These are phyloP conservation scores for Euphorbia celastroides DNA, from an alignment of 441 rosid genomes.

Conservation along the genomic window DNA sequence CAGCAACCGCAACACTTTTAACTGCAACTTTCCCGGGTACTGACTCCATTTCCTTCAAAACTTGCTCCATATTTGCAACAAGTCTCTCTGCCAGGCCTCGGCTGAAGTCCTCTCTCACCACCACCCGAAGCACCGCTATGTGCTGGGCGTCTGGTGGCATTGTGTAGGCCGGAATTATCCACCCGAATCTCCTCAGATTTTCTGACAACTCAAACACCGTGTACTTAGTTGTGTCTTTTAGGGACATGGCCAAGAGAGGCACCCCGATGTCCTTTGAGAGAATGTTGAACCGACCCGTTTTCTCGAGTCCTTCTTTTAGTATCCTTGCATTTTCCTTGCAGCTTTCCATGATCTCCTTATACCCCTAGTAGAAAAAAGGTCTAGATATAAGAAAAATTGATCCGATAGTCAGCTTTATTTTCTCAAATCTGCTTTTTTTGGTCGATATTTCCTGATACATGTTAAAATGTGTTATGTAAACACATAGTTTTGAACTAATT, in stretches of 20 bases:
- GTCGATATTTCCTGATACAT: too few relatives aligned
- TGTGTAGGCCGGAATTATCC: constrained; percentile 79
- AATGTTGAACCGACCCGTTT: constrained; percentile 46
- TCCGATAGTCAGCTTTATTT: not conserved
- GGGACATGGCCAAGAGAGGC: constrained; percentile 63
- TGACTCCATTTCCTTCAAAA: constrained; percentile 42
- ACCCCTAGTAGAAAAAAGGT: too few relatives aligned
- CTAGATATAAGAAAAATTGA: too few relatives aligned
- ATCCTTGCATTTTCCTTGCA: constrained; percentile 47
- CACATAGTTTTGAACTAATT: too few relatives aligned
- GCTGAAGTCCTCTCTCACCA: constrained; percentile 68
- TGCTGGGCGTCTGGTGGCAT: constrained; percentile 71
- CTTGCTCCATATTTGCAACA: constrained; percentile 38
- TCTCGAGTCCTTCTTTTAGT: constrained; percentile 51
- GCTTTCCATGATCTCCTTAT: constrained; percentile 52
- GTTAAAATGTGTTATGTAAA: too few relatives aligned
- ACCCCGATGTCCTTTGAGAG: constrained; percentile 62
- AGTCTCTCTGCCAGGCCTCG: constrained; percentile 57
- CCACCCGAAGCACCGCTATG: constrained; percentile 61
- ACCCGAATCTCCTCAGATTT: constrained; percentile 52
- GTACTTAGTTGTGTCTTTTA: constrained; percentile 48
- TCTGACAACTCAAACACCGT: constrained; percentile 55
- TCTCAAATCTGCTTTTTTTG: too few relatives aligned
- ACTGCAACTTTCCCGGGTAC: constrained; percentile 24
- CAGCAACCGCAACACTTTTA: constrained; percentile 12